These are phyloP conservation scores for Phyllosticta citribraziliensis DNA, from an alignment of 2,329 filamentous ascomycete species.

Conservation along the genomic window DNA sequence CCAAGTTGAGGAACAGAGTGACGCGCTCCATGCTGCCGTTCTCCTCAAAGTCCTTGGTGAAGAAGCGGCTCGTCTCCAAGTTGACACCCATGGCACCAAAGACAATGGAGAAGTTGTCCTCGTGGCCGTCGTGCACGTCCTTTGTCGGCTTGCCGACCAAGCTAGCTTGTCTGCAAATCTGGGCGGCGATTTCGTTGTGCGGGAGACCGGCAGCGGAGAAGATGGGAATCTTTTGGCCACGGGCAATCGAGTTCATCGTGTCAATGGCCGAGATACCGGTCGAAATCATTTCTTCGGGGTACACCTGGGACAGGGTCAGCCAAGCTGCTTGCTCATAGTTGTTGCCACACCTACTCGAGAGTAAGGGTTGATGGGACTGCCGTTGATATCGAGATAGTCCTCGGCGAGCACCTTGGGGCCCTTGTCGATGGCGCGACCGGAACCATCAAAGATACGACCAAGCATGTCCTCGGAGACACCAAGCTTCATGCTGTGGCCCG, in stretches of 20 bases:
- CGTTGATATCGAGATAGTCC: constrained; percentile 98
- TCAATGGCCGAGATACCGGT: constrained; percentile 99
- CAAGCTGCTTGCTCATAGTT: constrained; percentile 9
- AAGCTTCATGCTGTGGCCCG: constrained; percentile 92
- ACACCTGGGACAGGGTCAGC: constrained; percentile 52
- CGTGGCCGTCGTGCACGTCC: constrained; percentile 89
- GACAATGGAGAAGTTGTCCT: constrained; percentile 99
- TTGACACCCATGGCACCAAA: constrained; percentile 99
- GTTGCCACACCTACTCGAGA: constrained; percentile 62
- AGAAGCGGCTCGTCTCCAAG: constrained; percentile 97
- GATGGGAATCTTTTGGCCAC: constrained; percentile 98
- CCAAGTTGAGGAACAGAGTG: constrained; percentile 96
- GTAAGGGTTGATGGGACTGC: constrained; percentile 96
- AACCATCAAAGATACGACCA: constrained; percentile 97
- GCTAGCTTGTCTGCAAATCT: constrained; percentile 95
- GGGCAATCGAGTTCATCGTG: constrained; percentile 86
- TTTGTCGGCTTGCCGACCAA: constrained; percentile 82
- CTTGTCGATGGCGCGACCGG: constrained; percentile 96
- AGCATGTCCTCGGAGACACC: constrained; percentile 99
- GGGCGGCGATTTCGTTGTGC: constrained; percentile 98
- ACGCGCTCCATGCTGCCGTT: constrained; percentile 97
- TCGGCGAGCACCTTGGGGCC: constrained; percentile 96
- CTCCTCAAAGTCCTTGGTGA: constrained; percentile 97
- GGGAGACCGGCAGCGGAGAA: constrained; percentile 97
- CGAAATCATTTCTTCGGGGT: constrained; percentile 99